phyloP scores from a whole-genome alignment of 192 early-diverging fungal genomes.

The Gigaspora rosea region DNA sequence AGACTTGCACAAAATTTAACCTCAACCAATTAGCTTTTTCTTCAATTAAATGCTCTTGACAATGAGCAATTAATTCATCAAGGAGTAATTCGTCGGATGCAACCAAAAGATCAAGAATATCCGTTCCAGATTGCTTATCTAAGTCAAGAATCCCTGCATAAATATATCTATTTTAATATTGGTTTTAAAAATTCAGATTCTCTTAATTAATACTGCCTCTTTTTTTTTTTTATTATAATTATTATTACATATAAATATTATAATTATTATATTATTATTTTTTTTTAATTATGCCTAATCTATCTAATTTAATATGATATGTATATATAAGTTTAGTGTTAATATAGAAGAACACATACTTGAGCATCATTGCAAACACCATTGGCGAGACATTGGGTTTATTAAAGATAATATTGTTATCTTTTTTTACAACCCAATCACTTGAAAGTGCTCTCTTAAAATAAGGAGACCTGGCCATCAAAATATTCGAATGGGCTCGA shows the following conservation, averaged over 20 bases:
- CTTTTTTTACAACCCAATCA: constrained; percentile 16
- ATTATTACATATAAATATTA: no score
- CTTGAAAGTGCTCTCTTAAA: constrained; percentile 14
- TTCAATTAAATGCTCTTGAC: constrained; percentile 17
- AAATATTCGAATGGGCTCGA: constrained; percentile 18
- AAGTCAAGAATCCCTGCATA: constrained; percentile 19
- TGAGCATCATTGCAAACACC: constrained; percentile 20
- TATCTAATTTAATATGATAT: not conserved
- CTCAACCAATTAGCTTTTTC: not conserved
- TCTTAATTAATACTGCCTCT: no score
- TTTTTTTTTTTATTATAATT: no score
- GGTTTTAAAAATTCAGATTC: not conserved
- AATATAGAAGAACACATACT: not conserved
- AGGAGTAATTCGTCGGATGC: constrained; percentile 18
- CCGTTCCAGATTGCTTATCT: not conserved
- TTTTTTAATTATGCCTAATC: no score
- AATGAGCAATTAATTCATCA: not conserved
- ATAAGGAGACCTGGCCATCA: constrained; percentile 16
- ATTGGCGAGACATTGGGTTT: constrained; percentile 26
- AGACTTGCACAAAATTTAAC: not conserved
- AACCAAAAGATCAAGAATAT: constrained; percentile 3
- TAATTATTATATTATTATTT: no score
- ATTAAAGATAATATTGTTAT: constrained; percentile 2
- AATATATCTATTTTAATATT: constrained; percentile 16
- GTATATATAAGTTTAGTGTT: not conserved